Evolutionary conservation across 805 yeast species (phyloP), one percentile per base, ranked within the genome.

Genomic region (Candida patagonica): DNA sequence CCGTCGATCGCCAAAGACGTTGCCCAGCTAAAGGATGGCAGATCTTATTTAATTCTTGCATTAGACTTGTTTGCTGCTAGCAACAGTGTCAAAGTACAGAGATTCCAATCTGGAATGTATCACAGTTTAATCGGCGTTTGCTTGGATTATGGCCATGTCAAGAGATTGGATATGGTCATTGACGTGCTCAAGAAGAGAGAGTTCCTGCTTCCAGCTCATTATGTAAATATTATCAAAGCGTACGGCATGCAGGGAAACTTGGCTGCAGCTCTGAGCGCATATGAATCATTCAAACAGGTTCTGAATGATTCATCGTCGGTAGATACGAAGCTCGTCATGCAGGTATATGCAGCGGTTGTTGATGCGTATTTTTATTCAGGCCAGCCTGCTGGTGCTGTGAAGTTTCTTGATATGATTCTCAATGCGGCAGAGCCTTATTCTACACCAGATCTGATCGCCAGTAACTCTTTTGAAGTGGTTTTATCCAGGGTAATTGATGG

Each of bases 61-160:
- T 35, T 59, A 15, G 59, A 60, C 15, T 29, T 59, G 15, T 56
- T 55, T 38, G 50, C 45, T 30, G 61, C 60, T 6, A 46, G 56
- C 26, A 52, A 46, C 26, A 36, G 51, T 6, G 50, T 45, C 13
- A 32, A 42, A 32, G 15, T 32, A 6, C 58, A 45, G 30, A 30
- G 37, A 5, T 58, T 52, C 40, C 22, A 38, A 12, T 22, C 41
- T 26, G 12, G 20, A 10, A 25, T 27, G 8, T 24, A 27, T 22
- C 35, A 37, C 15, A 19, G 23, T 10, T 32, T 32, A 17, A 37
- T 37, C 19, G 30, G 26, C 6, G 16, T 26, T 5, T 29, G 40
- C 26, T 19, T 26, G n/a, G 15, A 9, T 13, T 37, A 29, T 15
- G 17, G 19, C 19, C 29, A 33, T 23, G 26, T 22, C 24, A 33